Base-by-base conservation (phyloP, 805 yeast species). In the Kluyveromyces siamensis region DNA sequence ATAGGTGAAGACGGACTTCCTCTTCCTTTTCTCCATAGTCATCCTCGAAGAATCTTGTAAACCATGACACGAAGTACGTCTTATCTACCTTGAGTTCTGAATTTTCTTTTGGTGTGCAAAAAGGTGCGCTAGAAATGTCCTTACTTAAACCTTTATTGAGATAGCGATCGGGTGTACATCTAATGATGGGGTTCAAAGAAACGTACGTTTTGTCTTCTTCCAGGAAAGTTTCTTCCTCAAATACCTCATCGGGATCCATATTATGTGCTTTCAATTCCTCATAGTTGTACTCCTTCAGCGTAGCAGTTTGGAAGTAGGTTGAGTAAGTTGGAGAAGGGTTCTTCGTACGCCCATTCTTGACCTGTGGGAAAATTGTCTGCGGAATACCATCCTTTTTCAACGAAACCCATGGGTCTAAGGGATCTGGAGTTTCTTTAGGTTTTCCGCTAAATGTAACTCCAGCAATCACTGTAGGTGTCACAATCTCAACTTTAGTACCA, bases 131-230 rank as follows among this genome's bases (percentile, higher is more conserved):
- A 1, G 69, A 57, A 16, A 67, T 62, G 47, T 70, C 66, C 55
- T 80, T 79, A 30, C 80, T 82, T 37, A 71, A 50, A 8, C 90
- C 91, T 60, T 81, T 83, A 55, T 73, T 75, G 58, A 70, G 73
- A 62, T 85, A 88, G 44, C 76, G 67, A 47, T 83, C 83, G 2
- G 96, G 96, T 4, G 89, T 85, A 68, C 96, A 88, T 67, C 96
- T 75, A 59, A 87, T 75, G 44, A 88, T 64, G 0, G 96, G 96
- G 60, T 83, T 85, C 62, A 88, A 71, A 17, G 75, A 68, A 27
- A 80, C 82, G 58, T 86, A 83, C 0, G 86, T 79, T n/a, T 74
- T 73, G 63, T 86, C 95, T 65, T 87, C 96, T 6, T 78, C 81
- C 19, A 76, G 61, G 57, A 62, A 74, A 18, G 66, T 59, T 40